Evolutionary conservation across 495 filamentous ascomycete genomes (phyloP), one percentile per base, ranked within the genome.

Genomic region (Opeltia flavorubescens): DNA sequence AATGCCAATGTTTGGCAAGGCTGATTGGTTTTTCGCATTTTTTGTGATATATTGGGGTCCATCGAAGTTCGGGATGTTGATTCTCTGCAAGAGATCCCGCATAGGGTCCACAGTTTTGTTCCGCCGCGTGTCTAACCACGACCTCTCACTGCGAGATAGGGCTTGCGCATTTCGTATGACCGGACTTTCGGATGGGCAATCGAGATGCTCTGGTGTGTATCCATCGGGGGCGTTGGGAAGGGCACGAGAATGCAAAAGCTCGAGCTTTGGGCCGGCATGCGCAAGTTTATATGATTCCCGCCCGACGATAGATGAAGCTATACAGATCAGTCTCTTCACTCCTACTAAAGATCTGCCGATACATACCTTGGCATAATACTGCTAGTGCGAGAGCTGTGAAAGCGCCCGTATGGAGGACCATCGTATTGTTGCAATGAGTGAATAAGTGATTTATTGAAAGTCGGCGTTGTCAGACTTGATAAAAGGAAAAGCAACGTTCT

Each of bases 31-130:
- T 12, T 71, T 61, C 18, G 65, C 56, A 48, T 77, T 61, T 13
- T 59, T 63, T 47, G 74, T 67, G 57, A 98, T 71, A 55, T 89
- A 95, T 3, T 59, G 56, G 2, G 57, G 69, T 13, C 80, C 83
- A 60, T 98, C 84, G 51, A 91, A 91, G 50, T 76, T 78, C 15
- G 70, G 57, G 49, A 98, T 85, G 44, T 77, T 78, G 49, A 86
- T 65, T 50, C 83, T 76, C 13, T 66, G 66, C 30, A 98, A 73
- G 43, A 94, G 78, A 21, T 84, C 70, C 25, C 67, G 72, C 75
- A 94, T 71, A n/a, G 85, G 75, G 2, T 71, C 58, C 28, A 84
- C 52, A 0, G 81, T 84, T 45, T 70, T 66, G 4, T 61, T 61
- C 36, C 68, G 64, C 20, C 74, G 64, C 18, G 49, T 50, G 24